Conservation (phyloP, 2,329 filamentous ascomycete genomes). For the Hirsutella rhossiliensis region DNA sequence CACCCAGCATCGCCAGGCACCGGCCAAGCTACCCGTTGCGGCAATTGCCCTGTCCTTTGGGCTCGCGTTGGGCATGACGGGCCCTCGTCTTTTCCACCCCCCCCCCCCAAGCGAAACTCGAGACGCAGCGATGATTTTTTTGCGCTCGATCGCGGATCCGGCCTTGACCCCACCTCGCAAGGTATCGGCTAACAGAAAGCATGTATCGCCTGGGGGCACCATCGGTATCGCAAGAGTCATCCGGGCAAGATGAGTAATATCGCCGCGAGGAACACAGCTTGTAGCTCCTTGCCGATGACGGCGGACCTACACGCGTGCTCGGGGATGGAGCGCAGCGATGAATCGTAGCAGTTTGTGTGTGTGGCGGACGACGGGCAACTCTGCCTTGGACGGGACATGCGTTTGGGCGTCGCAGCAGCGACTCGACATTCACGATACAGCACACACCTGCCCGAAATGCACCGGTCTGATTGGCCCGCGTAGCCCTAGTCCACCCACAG, state of each 20-base stretch:
- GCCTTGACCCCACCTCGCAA: conserved; percentile 4
- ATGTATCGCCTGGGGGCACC: conserved; percentile 10
- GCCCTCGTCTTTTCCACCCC: conserved; percentile 6
- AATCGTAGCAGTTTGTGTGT: neutral
- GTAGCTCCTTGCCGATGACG: no score
- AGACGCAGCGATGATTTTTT: conserved; percentile 13
- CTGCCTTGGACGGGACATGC: neutral
- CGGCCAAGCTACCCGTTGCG: no score
- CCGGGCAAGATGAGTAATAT: neutral
- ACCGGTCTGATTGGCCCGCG: neutral
- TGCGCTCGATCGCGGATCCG: conserved; percentile 3
- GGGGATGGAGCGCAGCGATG: no score
- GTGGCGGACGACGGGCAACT: neutral
- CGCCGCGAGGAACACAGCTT: no score
- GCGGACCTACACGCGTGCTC: no score
- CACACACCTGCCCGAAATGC: neutral
- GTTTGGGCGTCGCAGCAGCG: neutral
- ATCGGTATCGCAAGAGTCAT: neutral
- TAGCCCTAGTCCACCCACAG: neutral
- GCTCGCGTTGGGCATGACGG: conserved; percentile 15
- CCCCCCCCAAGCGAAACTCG: conserved; percentile 6
- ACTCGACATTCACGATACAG: neutral
- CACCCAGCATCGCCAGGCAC: no score
- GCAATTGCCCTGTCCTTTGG: conserved; percentile 8
- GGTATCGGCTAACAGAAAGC: conserved; percentile 15